Base-by-base conservation (phyloP, 768 basidiomycete species). In the Tricholoma terreum region DNA sequence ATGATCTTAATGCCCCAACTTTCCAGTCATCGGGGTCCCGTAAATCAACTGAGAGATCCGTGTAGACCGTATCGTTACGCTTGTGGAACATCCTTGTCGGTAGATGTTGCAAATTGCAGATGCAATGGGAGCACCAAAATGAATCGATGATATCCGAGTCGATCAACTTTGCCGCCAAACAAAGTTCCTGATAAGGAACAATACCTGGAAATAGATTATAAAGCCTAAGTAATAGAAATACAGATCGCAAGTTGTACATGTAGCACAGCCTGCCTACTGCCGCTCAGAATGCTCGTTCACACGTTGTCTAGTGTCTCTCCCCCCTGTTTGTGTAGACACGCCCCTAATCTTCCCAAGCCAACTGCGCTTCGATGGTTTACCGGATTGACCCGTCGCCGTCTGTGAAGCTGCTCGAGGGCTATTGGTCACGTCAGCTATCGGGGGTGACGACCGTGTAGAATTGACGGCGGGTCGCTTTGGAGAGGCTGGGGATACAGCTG, bases 341-440 rank as follows among this genome's bases (percentile, higher is more conserved):
- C 82, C 80, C 67, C 84, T 79, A 60, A 89, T 85, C 71, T 86
- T 89, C 11, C 84, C 86, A 17, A 90, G 67, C 89, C 89, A 90
- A 56, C 84, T 84, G 64, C 82, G 78, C 68, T 87, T 86, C 45
- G 52, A 54, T 19, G 75, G 74, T 62, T 84, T 82, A 31, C 71
- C 67, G 22, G 75, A 72, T 43, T 70, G 70, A 43, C 65, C n/a
- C n/a, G 30, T 49, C n/a, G 5, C 14, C 27, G 30, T 49, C 9
- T 31, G 46, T 30, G 27, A 31, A 49, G n/a, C 27, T 6, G 27
- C 63, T 21, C 79, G 75, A 15, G 86, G 86, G 63, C 81, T 87
- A 65, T 90, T 90, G 22, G 87, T 89, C 54, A 88, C 81, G 63
- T 90, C 87, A 11, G 73, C 66, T 22, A 79, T 74, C 17, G 75